These are phyloP conservation scores for Dryas integrifolia DNA, from an alignment of 331 rosid species.

Conservation along the genomic window DNA sequence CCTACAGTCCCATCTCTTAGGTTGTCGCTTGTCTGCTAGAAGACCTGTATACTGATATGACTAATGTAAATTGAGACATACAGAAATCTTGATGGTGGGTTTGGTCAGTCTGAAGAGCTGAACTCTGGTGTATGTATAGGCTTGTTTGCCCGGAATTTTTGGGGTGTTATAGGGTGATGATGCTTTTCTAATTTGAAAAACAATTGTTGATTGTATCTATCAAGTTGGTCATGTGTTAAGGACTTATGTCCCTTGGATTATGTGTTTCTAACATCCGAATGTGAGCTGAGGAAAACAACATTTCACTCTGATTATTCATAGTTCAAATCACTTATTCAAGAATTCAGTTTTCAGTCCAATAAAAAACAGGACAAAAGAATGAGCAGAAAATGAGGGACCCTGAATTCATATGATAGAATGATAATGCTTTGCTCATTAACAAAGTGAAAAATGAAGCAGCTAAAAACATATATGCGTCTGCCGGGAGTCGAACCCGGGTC, in stretches of 20 bases:
- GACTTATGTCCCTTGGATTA: not conserved
- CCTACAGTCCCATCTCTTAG: slow-evolving; percentile 32
- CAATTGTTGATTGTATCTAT: not conserved
- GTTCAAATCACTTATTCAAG: too few relatives aligned
- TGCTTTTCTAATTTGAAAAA: slow-evolving; percentile 1
- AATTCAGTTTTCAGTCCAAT: too few relatives aligned
- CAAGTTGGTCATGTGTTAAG: not conserved
- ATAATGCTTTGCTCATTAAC: too few relatives aligned
- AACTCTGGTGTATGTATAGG: slow-evolving; percentile 12
- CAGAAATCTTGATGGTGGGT: not conserved
- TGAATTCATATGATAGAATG: too few relatives aligned
- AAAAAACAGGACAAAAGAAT: too few relatives aligned
- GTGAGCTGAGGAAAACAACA: not conserved
- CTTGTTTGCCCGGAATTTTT: not conserved
- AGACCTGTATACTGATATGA: not conserved
- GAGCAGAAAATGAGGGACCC: too few relatives aligned
- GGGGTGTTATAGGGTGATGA: slow-evolving; percentile 9
- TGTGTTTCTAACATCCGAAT: not conserved
- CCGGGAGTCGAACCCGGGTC: slow-evolving; percentile 99
- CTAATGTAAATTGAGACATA: not conserved
- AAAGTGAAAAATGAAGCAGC: too few relatives aligned
- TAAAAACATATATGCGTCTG: slow-evolving; percentile 44
- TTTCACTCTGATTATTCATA: not conserved
- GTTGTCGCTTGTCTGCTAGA: slow-evolving; percentile 34
- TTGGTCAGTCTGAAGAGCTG: slow-evolving; percentile 18